These are phyloP conservation scores for Fusarium sp. DNA, from an alignment of 2,329 filamentous ascomycete species.

Conservation along the genomic window DNA sequence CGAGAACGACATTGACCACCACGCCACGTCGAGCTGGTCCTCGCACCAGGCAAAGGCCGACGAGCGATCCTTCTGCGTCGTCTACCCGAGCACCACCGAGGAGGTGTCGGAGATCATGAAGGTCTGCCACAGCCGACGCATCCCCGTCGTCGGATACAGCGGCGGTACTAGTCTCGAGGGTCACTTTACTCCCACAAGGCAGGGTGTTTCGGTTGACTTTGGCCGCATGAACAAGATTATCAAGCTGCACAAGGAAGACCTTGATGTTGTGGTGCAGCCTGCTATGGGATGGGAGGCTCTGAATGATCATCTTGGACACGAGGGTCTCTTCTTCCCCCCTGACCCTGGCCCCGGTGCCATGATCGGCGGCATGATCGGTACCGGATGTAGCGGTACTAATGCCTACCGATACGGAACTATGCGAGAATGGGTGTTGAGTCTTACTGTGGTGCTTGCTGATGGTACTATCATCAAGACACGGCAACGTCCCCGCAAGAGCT, in stretches of 20 bases:
- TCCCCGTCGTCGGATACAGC: conserved; percentile 88
- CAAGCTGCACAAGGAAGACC: conserved; percentile 79
- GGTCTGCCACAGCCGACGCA: conserved; percentile 81
- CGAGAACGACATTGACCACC: conserved; percentile 65
- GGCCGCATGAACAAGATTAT: conserved; percentile 86
- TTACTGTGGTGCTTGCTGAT: conserved; percentile 91
- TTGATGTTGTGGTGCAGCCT: conserved; percentile 82
- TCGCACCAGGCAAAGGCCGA: conserved; percentile 64
- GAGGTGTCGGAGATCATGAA: conserved; percentile 91
- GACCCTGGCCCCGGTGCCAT: conserved; percentile 92
- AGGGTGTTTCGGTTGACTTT: conserved; percentile 90
- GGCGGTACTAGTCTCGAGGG: conserved; percentile 92
- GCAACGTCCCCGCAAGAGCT: conserved; percentile 89
- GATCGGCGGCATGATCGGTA: conserved; percentile 91
- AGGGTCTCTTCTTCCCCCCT: conserved; percentile 90
- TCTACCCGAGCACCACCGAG: conserved; percentile 82
- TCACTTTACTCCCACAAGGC: conserved; percentile 84
- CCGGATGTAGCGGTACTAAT: conserved; percentile 82
- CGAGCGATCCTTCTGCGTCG: conserved; percentile 74
- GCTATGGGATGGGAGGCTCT: conserved; percentile 89
- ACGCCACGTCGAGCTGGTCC: conserved; percentile 73
- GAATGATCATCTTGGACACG: conserved; percentile 79
- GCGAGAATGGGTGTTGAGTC: conserved; percentile 89
- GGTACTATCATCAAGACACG: conserved; percentile 91
- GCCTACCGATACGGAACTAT: conserved; percentile 94